phyloP scores from a whole-genome alignment of 2,329 filamentous ascomycete genomes.

The Mollisiaceae sp. region DNA sequence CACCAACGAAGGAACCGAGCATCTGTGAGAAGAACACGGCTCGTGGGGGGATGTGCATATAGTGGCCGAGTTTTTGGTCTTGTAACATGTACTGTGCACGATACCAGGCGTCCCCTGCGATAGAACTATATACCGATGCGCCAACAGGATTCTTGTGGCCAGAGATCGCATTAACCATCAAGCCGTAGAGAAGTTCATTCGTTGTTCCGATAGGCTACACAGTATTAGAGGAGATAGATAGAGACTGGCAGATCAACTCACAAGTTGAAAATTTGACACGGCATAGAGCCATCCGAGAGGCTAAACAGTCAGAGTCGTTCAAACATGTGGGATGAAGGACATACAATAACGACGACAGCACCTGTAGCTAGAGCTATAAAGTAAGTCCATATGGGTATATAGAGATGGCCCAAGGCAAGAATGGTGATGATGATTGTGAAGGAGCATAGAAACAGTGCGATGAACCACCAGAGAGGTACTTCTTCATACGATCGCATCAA shows the following conservation, averaged over 20 bases:
- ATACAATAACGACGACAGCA: slow-evolving; percentile 55
- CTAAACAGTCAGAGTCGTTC: slow-evolving; percentile 14
- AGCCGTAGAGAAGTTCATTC: slow-evolving; percentile 64
- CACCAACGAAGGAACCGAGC: slow-evolving; percentile 61
- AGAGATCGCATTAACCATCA: slow-evolving; percentile 59
- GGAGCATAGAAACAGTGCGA: slow-evolving; percentile 53
- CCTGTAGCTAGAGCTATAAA: slow-evolving; percentile 61
- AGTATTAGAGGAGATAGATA: slow-evolving; percentile 7
- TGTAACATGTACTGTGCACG: slow-evolving; percentile 62
- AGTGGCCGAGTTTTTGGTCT: slow-evolving; percentile 68
- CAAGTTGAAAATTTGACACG: slow-evolving; percentile 58
- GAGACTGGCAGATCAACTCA: slow-evolving; percentile 10
- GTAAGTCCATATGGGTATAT: slow-evolving; percentile 64
- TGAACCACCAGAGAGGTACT: slow-evolving; percentile 64
- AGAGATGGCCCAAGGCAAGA: slow-evolving; percentile 56
- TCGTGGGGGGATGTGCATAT: slow-evolving; percentile 65
- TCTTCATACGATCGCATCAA: slow-evolving; percentile 62
- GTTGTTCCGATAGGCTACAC: slow-evolving; percentile 59
- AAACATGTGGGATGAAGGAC: background rate
- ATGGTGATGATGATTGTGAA: slow-evolving; percentile 57
- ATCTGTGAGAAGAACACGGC: slow-evolving; percentile 66
- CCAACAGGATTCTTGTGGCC: slow-evolving; percentile 62
- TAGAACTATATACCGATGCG: slow-evolving; percentile 61
- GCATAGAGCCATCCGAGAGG: slow-evolving; percentile 65
- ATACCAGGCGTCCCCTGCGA: slow-evolving; percentile 67